Evolutionary conservation across 148 eudicot species (phyloP), one percentile per base, ranked within the genome.

Genomic region (Vaccinium myrtillus): DNA sequence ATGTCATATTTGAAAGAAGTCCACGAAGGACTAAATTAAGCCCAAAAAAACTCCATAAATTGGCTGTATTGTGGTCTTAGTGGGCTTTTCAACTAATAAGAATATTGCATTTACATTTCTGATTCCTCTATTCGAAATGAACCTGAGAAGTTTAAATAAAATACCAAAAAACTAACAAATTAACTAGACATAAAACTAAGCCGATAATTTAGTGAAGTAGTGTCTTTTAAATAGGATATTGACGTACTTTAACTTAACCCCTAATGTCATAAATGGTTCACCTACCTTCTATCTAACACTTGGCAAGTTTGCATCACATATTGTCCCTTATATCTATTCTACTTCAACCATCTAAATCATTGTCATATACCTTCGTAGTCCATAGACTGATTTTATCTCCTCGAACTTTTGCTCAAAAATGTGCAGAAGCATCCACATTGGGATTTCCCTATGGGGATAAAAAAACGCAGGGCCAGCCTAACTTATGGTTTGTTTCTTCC

Each of bases 401-500:
- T 21, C 55, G 15, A 9, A 53, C 14, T 53, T 53, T 53, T 59
- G n/a, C 23, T 59, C 10, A 8, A n/a, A 61, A 61, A 21, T 61
- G 25, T n/a, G 14, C 9, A 36, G 46, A 71, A 46, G 21, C 46
- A 61, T 10, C 69, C 12, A 61, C 9, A 10, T n/a, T 30, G 39
- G 48, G 21, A 48, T 71, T 71, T 32, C 19, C n/a, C 46, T 30
- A 2, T 70, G 73, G 32, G 12, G 12, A 67, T 70, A 7, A 12
- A 13, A 25, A 32, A 30, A 11, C 6, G 6, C n/a, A 73, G 21
- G 18, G 21, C 19, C 10, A 1, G 76, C 27, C 30, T 73, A 6
- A 73, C 76, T 36, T 16, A 49, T n/a, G 14, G 11, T 76, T 75
- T 18, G 78, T 75, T 75, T 76, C 79, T 48, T 51, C 80, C 59